A percentile compares a stretch with the other conserved stretches of the same genome.
phyloP scores from a whole-genome alignment of 176 grass and related monocot genomes.

The Melocanna baccifera region DNA sequence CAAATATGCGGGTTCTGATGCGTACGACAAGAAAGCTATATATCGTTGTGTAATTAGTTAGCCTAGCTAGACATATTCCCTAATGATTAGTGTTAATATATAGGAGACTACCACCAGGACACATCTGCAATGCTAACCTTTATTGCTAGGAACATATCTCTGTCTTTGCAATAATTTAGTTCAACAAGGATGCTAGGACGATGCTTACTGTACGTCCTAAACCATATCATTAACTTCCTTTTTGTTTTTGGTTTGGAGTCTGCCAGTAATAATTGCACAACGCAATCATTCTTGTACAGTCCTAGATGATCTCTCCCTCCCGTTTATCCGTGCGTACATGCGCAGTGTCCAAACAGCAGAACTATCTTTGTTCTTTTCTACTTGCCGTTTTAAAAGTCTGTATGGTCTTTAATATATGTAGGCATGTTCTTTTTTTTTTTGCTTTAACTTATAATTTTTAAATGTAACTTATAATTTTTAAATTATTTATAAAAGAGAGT shows the following conservation, averaged over 20 bases:
- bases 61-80: background rate
- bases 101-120: background rate
- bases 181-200: background rate
- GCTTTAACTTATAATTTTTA: too few species aligned
- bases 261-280: slow-evolving; percentile 32
- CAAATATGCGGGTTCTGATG: background rate
- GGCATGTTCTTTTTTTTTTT: too few species aligned
- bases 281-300: slow-evolving; percentile 24
- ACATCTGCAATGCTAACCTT: slow-evolving; percentile 31
- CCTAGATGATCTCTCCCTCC: slow-evolving; percentile 11
- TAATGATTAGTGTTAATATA: slow-evolving; percentile 7
- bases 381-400: too few species aligned
- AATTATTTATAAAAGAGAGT: too few species aligned
- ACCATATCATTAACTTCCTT: slow-evolving; percentile 12
- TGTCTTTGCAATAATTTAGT: slow-evolving; percentile 26
- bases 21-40: background rate
- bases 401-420: too few species aligned
- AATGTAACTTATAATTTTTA: too few species aligned
- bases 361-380: too few species aligned
- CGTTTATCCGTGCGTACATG: background rate
- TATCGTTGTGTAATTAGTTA: background rate
- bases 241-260: slow-evolving; percentile 23
- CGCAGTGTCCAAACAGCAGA: background rate
- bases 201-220: slow-evolving; percentile 19
- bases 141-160: slow-evolving; percentile 35